These are phyloP conservation scores for Akanthomyces lecanii DNA, from an alignment of 2,329 filamentous ascomycete species.

Conservation along the genomic window DNA sequence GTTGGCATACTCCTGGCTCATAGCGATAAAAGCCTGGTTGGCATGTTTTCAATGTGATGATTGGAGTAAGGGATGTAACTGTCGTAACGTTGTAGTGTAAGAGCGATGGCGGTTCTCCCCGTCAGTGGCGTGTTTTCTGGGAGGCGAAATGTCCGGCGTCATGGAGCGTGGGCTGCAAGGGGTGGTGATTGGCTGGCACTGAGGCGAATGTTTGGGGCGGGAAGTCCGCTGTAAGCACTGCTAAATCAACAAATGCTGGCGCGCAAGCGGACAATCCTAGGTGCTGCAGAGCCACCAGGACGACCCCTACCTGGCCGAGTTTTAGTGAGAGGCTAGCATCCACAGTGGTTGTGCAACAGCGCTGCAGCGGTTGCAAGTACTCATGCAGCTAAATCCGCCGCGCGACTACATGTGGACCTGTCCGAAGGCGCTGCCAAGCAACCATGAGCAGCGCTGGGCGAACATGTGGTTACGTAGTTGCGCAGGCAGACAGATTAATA, in stretches of 20 bases:
- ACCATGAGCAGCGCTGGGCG: neutral
- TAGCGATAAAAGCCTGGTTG: slow-evolving; percentile 32
- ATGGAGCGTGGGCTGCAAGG: slow-evolving; percentile 7
- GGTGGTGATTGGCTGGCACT: slow-evolving; percentile 14
- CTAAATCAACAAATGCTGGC: neutral
- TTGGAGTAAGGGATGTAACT: neutral
- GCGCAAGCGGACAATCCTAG: neutral
- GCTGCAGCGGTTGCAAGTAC: neutral
- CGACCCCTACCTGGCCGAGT: no score
- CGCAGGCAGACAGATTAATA: slow-evolving; percentile 4
- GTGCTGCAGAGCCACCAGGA: neutral
- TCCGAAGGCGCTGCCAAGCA: neutral
- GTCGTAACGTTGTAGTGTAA: neutral
- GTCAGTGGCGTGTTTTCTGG: slow-evolving; percentile 16
- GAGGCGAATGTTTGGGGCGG: slow-evolving; percentile 7
- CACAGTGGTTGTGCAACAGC: no score
- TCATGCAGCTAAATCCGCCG: neutral
- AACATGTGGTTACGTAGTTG: slow-evolving; percentile 10
- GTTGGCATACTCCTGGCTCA: slow-evolving; percentile 58
- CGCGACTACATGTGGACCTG: neutral
- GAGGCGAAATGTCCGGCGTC: slow-evolving; percentile 7
- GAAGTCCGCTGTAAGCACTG: neutral
- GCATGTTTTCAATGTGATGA: neutral
- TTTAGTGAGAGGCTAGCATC: no score
- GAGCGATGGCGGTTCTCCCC: neutral